Evolutionary conservation across 1,284 basidiomycete species (phyloP).

Genomic region (Trametes pubescens): DNA sequence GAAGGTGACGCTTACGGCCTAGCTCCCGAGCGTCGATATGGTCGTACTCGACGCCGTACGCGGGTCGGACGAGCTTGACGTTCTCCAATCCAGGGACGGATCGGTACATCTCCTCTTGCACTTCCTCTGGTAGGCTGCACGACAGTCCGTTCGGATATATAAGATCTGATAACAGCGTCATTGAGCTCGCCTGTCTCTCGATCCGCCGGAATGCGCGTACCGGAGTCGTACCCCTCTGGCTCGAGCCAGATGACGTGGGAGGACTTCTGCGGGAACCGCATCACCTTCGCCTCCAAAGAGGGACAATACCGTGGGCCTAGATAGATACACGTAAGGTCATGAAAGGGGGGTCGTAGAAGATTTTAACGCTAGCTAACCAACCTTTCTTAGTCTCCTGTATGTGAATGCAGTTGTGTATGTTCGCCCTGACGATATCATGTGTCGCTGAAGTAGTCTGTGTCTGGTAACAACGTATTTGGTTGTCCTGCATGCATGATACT

Average conservation of each 20-base stretch:
- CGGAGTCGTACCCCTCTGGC: constrained; percentile 89
- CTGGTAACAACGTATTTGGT: constrained; percentile 79
- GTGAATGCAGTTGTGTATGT: constrained; percentile 81
- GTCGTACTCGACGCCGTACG: constrained; percentile 94
- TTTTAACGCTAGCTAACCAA: constrained; percentile 29
- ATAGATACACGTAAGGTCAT: background rate
- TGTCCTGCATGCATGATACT: constrained; percentile 51
- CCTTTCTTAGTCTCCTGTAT: constrained; percentile 90
- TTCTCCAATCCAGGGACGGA: constrained; percentile 87
- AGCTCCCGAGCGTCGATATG: constrained; percentile 90
- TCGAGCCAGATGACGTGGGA: constrained; percentile 88
- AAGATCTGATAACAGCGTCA: constrained; percentile 54
- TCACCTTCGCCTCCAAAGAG: constrained; percentile 87
- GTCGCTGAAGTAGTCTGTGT: constrained; percentile 79
- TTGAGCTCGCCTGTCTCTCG: background rate
- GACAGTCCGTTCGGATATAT: constrained; percentile 93
- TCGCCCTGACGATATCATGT: constrained; percentile 77
- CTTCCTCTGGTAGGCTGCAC: constrained; percentile 84
- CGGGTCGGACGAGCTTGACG: constrained; percentile 82
- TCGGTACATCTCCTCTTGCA: constrained; percentile 82
- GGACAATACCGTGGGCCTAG: constrained; percentile 91
- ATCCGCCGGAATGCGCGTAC: constrained; percentile 44
- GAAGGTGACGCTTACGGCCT: constrained; percentile 53
- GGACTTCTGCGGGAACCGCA: constrained; percentile 77
- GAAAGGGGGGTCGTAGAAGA: background rate